Conservation (phyloP, 1,284 basidiomycete genomes). For the Tylopilus sp. region DNA sequence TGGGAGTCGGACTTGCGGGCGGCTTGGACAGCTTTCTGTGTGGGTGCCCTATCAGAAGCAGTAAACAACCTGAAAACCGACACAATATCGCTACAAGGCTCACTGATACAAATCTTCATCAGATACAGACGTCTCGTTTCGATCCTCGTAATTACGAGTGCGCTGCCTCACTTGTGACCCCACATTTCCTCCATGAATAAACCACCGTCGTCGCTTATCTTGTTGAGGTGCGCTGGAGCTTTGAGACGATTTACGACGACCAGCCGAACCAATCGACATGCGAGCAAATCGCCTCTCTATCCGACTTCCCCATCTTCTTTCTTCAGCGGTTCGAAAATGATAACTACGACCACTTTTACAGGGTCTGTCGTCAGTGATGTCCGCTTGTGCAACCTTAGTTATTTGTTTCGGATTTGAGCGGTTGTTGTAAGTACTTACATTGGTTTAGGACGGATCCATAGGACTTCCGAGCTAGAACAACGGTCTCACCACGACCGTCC, state of each 20-base stretch:
- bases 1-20: constrained; percentile 1
- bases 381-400: constrained; percentile 15
- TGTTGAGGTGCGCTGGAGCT: background rate
- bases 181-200: constrained; percentile 14
- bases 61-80: constrained; percentile 4
- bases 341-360: constrained; percentile 6
- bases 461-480: constrained; percentile 9
- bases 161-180: background rate
- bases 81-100: constrained; percentile 3
- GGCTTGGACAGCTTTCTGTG: constrained; percentile 10
- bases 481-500: background rate
- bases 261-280: constrained; percentile 24
- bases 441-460: constrained; percentile 1
- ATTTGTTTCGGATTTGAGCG: background rate
- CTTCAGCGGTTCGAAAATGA: background rate
- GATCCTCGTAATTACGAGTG: background rate
- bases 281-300: constrained; percentile 17
- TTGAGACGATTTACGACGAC: constrained; percentile 3
- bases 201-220: constrained; percentile 25
- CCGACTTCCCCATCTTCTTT: constrained; percentile 9
- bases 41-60: constrained; percentile 4
- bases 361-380: background rate
- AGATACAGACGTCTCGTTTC: background rate
- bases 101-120: constrained; percentile 10
- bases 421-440: constrained; percentile 13